Evolutionary conservation across 805 yeast genomes (phyloP), one percentile per base, ranked within the genome.

Genomic region (Yarrowia sp.): DNA sequence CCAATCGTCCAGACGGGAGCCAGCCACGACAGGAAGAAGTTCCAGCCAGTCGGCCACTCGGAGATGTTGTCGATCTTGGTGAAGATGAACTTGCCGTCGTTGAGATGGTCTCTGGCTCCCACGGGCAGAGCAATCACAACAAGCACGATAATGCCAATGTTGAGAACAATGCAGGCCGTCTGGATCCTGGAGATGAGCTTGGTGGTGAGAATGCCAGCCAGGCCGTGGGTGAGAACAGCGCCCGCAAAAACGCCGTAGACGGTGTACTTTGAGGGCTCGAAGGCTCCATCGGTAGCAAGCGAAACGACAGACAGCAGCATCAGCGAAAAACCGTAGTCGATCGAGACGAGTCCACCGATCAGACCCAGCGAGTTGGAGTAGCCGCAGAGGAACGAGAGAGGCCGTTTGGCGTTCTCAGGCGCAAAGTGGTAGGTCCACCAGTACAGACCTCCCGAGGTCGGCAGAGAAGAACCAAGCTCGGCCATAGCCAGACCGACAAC

Each of bases 1-100:
- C 88, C 87, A 69, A 86, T 85, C 18, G 89, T 84, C 91, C 92
- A 87, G 63, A 85, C 80, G 1, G 85, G 84, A 0, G 90, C 85
- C 82, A 84, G 79, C 79, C 84, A 81, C 66, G 84, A 71, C 63
- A 78, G 72, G 63, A 76, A 67, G 71, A 77, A 81, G 47, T 82
- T 79, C 82, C 85, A 84, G 29, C 88, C 89, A 33, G 71, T 73
- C 9, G 84, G 78, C 85, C 88, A 86, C 33, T 77, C 79, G 33
- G 84, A 75, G 55, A 71, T 72, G 68, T 84, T 84, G 25, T 78
- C 74, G 61, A 78, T 77, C 41, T 78, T 71, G 29, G 84, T 84
- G 71, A 85, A 86, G 27, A 85, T 84, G 68, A 76, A 84, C 7
- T 69, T 64, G 16, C 82, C 87, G 36, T 75, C 72, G 67, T 82